Conservation (phyloP, 345 rosid species). For the Physaria fendleri region DNA sequence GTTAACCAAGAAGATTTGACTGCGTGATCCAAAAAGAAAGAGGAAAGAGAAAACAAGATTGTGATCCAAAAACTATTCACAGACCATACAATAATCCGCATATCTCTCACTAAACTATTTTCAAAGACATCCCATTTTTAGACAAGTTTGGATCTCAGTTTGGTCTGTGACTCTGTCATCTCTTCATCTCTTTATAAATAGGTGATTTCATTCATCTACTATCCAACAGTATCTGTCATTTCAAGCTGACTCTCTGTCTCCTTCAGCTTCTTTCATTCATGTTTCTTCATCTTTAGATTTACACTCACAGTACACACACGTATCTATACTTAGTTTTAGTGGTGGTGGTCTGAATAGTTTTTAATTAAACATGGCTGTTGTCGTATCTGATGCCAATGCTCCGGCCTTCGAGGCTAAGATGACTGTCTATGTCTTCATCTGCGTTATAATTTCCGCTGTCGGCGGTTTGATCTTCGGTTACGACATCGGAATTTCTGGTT, state of each 20-base stretch:
- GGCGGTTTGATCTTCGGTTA: slow-evolving; percentile 65
- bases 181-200: slow-evolving; percentile 11
- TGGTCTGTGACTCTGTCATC: slow-evolving; percentile 1
- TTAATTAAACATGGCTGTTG: slow-evolving; percentile 31
- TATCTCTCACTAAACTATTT: not conserved
- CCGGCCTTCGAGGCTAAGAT: slow-evolving; percentile 44
- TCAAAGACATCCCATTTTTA: slow-evolving; percentile 9
- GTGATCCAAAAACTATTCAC: slow-evolving; percentile 9
- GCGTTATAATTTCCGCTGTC: slow-evolving; percentile 42
- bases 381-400: slow-evolving; percentile 11
- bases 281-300: slow-evolving; percentile 17
- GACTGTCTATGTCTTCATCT: slow-evolving; percentile 34
- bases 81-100: slow-evolving; percentile 9
- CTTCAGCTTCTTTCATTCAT: not conserved
- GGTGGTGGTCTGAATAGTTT: slow-evolving; percentile 20
- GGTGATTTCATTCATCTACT: not conserved
- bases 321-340: slow-evolving; percentile 9
- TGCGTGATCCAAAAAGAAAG: slow-evolving; percentile 14
- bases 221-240: slow-evolving; percentile 18
- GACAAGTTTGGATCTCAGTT: slow-evolving; percentile 23
- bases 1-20: slow-evolving; percentile 15
- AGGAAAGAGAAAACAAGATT: slow-evolving; percentile 5
- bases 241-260: slow-evolving; percentile 25
- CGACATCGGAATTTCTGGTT: slow-evolving; percentile 52
- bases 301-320: slow-evolving; percentile 7